Evolutionary conservation across 805 yeast species (phyloP), one percentile per base, ranked within the genome.

Genomic region (Kodamaea restingae): DNA sequence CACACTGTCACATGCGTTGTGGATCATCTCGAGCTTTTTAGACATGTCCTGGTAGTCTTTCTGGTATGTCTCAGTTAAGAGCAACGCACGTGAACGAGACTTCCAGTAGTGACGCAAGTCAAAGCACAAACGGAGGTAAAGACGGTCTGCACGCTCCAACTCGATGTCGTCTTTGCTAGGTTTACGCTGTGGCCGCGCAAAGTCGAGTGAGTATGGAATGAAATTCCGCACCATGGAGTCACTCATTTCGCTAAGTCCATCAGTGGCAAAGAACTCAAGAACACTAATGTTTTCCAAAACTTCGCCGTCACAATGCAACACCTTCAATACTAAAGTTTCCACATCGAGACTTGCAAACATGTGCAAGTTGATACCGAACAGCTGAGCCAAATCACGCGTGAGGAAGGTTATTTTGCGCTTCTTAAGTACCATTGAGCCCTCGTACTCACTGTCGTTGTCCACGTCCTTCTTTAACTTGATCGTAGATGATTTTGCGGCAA

Each of bases 341-440:
- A 82, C 95, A 1, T 81, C 49, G 15, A 77, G 47, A 30, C 67
- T 66, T 4, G 87, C 71, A 61, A 79, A 87, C 65, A 80, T 73
- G 56, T 93, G 98, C 38, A 93, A 69, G 55, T 91, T 90, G 54
- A 93, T 93, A 28, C 95, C 96, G 66, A 93, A 88, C 51, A 88
- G 97, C 56, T 93, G 98, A 1, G 95, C 86, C 32, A 88, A 64
- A 51, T 91, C 97, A 44, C 95, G 71, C 1, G 95, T 76, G 36
- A 93, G 70, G 45, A 82, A 82, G 0, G 90, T 69, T 1, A 85
- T 60, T 52, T 85, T 84, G 30, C 71, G 70, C 39, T 35, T 35
- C 27, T 47, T 50, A 65, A 41, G 67, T 32, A 17, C 18, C n/a
- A 35, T 38, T 9, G 44, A 33, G 2, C 37, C 30, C 10, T 42